phyloP scores from a whole-genome alignment of 805 yeast species.

The Lachancea dasiensis region DNA sequence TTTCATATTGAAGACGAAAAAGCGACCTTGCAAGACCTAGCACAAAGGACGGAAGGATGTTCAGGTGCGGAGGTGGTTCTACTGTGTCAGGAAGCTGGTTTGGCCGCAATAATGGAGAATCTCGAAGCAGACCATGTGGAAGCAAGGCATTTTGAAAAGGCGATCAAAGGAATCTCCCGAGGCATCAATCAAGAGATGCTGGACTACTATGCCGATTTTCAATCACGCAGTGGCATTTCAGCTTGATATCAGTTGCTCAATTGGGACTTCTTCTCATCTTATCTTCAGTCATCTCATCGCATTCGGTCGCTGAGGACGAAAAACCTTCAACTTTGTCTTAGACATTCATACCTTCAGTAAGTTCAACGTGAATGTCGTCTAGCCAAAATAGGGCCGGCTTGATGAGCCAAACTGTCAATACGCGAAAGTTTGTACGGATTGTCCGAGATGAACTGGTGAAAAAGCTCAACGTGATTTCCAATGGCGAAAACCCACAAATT shows the following conservation, averaged over 20 bases:
- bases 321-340: no score
- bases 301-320: no score
- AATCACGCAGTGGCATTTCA: slow-evolving; percentile 36
- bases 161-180: slow-evolving; percentile 58
- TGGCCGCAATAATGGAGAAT: slow-evolving; percentile 86
- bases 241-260: no score
- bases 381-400: no score
- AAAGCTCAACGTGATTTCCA: slow-evolving; percentile 14
- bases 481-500: slow-evolving; percentile 11
- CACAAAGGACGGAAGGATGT: slow-evolving; percentile 74
- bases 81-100: slow-evolving; percentile 91
- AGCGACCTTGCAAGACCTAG: slow-evolving; percentile 48
- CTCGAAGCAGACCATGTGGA: slow-evolving; percentile 46
- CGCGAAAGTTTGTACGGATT: slow-evolving; percentile 20
- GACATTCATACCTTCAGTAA: no score
- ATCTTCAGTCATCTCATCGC: no score
- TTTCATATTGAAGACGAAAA: slow-evolving; percentile 48
- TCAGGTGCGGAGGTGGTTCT: slow-evolving; percentile 96
- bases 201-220: slow-evolving; percentile 55
- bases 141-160: slow-evolving; percentile 65
- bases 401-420: slow-evolving; percentile 12
- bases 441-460: slow-evolving; percentile 15
- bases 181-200: slow-evolving; percentile 87
- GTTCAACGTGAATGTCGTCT: no score
- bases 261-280: no score